Evolutionary conservation across 768 basidiomycete genomes (phyloP).

Genomic region (Auricularia sp.): DNA sequence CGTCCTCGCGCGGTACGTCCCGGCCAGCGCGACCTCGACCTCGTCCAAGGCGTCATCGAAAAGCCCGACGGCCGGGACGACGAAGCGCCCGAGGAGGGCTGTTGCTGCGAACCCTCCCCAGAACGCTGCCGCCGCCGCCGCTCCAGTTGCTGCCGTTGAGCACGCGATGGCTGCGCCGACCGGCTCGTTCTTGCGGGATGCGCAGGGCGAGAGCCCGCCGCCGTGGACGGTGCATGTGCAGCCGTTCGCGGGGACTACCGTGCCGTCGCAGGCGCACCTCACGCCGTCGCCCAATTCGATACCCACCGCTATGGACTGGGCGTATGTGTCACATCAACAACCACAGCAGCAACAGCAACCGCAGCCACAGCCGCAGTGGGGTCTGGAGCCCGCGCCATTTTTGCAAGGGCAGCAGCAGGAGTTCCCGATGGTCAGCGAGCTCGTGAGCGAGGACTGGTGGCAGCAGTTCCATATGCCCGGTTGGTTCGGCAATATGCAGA

Average conservation of each 20-base stretch:
- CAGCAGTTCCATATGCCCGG: not conserved
- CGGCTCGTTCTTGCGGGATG: not conserved
- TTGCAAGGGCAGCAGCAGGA: not conserved
- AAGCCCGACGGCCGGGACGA: not conserved
- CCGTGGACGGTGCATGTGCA: not conserved
- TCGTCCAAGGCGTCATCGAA: not conserved
- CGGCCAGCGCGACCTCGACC: not conserved
- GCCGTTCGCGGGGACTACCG: not conserved
- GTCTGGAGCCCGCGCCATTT: not conserved
- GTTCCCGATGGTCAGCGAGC: not conserved
- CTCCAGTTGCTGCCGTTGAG: not conserved
- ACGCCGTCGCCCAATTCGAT: not conserved
- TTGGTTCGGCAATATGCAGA: not conserved
- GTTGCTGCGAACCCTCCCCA: not conserved
- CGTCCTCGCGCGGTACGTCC: not conserved
- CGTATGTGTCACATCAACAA: not conserved
- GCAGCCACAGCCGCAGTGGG: not conserved
- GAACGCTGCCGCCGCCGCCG: not conserved
- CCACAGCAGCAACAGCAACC: not conserved
- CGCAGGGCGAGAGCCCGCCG: not conserved
- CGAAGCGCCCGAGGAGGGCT: not conserved
- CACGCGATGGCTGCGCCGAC: not conserved
- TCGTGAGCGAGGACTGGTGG: not conserved
- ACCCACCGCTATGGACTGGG: not conserved
- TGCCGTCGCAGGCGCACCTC: not conserved